Percentiles rank a stretch among this genome's conserved stretches.
phyloP scores from a whole-genome alignment of 768 basidiomycete species.

The Hortiboletus campestris region DNA sequence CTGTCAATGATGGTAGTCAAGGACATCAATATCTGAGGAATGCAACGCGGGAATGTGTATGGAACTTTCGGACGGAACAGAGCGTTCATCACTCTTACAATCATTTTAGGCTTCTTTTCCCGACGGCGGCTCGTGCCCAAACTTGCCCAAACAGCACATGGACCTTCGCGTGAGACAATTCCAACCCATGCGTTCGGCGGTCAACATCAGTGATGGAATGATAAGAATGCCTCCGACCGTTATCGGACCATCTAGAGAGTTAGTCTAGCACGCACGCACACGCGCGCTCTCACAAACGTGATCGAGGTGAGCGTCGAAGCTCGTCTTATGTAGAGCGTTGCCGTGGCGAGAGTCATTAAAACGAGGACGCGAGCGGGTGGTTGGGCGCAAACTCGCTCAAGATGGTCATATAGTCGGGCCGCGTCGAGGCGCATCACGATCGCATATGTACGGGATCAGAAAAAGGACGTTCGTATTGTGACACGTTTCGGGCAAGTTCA shows the following conservation, averaged over 20 bases:
- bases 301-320: constrained; percentile 1
- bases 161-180: neutral
- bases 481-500: neutral
- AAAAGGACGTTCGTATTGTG: neutral
- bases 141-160: neutral
- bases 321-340: constrained; percentile 3
- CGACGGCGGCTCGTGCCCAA: neutral
- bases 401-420: neutral
- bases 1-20: constrained; percentile 22
- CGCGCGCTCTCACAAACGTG: neutral
- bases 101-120: neutral
- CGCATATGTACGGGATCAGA: constrained; percentile 9
- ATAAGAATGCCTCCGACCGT: neutral
- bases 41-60: neutral
- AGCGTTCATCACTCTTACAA: no score
- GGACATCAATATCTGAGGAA: constrained; percentile 1
- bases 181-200: neutral
- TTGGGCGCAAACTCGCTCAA: neutral
- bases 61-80: neutral
- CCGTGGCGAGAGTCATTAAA: constrained; percentile 7
- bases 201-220: constrained; percentile 1
- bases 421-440: neutral
- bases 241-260: constrained; percentile 11
- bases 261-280: neutral
- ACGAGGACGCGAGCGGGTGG: neutral